Evolutionary conservation across 2,329 filamentous ascomycete species (phyloP), one percentile per base, ranked within the genome.

Genomic region (Hymenotorrendiella dingleyae): DNA sequence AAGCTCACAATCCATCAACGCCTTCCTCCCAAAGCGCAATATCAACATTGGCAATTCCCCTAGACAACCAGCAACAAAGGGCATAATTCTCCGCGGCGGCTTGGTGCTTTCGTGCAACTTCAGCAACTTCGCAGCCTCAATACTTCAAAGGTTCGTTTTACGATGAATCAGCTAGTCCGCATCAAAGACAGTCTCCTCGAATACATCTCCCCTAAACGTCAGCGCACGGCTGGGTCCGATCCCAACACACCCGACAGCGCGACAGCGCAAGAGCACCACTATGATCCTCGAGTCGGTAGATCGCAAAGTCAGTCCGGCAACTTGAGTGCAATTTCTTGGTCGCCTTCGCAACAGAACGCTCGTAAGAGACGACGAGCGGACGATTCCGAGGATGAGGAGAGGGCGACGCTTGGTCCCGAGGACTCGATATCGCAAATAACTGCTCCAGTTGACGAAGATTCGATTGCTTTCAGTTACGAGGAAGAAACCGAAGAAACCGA

Each of bases 161-260:
- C 20, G 26, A 60, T 60, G 57, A 50, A 60, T 35, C 43, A 50
- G 17, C 32, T 62, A n/a, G 42, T 47, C 36, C 52, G 43, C 34
- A 37, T 62, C 29, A 54, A 50, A 40, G 56, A 61, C 37, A 52
- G 52, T 11, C 33, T 62, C 32, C 37, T 56, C 21, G 49, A 47
- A 14, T 55, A 52, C 36, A 42, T 62, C 30, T 59, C 59, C 11
- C 59, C 59, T 23, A 60, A 61, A 34, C 60, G 60, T 34, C 60
- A 52, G 27, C 57, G 58, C 17, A 62, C 59, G 14, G 35, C 52
- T 19, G 56, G 47, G 14, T 52, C 44, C 7, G 17, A 20, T 5
- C n/a, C 52, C 42, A 40, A 36, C 14, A 50, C 50, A n/a, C 46
- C 53, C 9, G 35, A 34, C 4, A 40, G 34, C 12, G 32, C 34